phyloP scores from a whole-genome alignment of 2,329 filamentous ascomycete species.

The Trichocomaceae sp. region DNA sequence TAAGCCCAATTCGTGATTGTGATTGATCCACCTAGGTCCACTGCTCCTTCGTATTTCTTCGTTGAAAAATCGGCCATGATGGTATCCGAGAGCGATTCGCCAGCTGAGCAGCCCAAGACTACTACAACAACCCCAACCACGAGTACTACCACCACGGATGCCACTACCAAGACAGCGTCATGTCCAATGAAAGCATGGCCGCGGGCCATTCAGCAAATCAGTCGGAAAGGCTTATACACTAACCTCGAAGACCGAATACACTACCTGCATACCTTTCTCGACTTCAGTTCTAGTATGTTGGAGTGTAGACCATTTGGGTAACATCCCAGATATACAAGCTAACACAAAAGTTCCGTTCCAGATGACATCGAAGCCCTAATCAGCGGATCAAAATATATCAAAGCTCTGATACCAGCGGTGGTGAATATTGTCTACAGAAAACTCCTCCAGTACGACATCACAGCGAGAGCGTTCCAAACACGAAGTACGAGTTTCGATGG shows the following conservation, averaged over 20 bases:
- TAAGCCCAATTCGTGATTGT: too few species aligned
- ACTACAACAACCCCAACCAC: neutral
- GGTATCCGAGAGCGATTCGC: neutral
- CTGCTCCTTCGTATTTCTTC: neutral
- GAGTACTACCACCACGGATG: neutral
- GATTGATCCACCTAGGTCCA: neutral
- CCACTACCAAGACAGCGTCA: neutral
- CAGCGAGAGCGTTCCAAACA: constrained; percentile 65
- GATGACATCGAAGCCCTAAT: constrained; percentile 67
- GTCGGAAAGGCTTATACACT: constrained; percentile 65
- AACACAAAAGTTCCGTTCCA: constrained; percentile 28
- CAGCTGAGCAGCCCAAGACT: neutral
- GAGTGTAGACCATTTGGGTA: neutral
- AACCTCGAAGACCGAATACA: constrained; percentile 62
- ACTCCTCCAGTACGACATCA: constrained; percentile 73
- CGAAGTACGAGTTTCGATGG: constrained; percentile 58
- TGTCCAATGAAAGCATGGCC: constrained; percentile 14
- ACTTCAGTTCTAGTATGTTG: constrained; percentile 61
- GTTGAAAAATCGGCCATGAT: neutral
- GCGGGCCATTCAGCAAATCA: constrained; percentile 51
- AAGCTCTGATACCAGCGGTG: constrained; percentile 72
- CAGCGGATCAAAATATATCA: constrained; percentile 67
- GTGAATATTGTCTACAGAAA: constrained; percentile 83
- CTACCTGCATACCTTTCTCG: constrained; percentile 69
- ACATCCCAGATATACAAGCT: constrained; percentile 1